A percentile compares a stretch with the other conserved stretches of the same genome.
phyloP scores from a whole-genome alignment of 208 protist genomes.

The Trypanosoma boissoni region DNA sequence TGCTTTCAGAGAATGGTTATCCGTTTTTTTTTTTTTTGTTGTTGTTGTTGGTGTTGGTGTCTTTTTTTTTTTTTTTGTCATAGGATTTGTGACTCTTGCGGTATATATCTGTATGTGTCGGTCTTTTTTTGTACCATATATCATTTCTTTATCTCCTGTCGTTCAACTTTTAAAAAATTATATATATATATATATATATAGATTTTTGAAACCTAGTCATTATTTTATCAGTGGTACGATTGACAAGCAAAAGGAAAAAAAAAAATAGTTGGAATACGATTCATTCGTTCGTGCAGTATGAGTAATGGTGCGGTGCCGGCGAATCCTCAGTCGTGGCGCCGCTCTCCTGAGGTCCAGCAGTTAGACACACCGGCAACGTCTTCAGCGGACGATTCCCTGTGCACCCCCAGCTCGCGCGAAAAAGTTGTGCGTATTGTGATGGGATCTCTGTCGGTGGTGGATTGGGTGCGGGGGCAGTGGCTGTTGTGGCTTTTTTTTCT shows the following conservation, averaged over 20 bases:
- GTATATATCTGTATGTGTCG: too few relatives aligned
- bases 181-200: too few relatives aligned
- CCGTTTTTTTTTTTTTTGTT: conserved; percentile 16
- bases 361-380: not conserved
- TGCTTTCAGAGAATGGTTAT: too few relatives aligned
- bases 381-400: not conserved
- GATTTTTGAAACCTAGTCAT: too few relatives aligned
- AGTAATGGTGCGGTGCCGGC: not conserved
- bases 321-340: conserved; percentile 10
- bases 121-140: too few relatives aligned
- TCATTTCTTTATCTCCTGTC: too few relatives aligned
- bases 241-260: not conserved
- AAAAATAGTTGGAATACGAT: not conserved
- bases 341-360: conserved; percentile 1
- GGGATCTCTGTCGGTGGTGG: conserved; percentile 19
- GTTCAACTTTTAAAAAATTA: too few relatives aligned
- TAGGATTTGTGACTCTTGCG: not conserved
- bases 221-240: too few relatives aligned
- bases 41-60: not conserved
- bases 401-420: conserved; percentile 2
- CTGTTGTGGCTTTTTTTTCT: conserved; percentile 24
- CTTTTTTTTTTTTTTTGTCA: not conserved
- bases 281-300: too few relatives aligned
- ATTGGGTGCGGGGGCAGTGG: conserved; percentile 27
- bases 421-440: conserved; percentile 18